Evolutionary conservation across 1,139 yeast genomes (phyloP).

Genomic region (Pichia sp.): DNA sequence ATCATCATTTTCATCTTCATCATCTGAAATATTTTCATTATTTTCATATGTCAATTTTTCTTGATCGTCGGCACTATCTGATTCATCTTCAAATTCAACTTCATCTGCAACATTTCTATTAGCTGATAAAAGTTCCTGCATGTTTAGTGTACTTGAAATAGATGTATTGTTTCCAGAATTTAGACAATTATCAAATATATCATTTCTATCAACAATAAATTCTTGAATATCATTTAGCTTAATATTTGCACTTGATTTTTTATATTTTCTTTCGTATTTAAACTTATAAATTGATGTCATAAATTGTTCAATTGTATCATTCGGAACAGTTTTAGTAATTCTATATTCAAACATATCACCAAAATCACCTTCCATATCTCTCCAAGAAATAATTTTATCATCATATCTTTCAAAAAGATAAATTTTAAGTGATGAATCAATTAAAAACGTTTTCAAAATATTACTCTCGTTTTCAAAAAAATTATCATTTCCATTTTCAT

Average conservation of each 20-base stretch:
- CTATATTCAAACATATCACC: conserved; percentile 84
- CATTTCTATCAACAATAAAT: conserved; percentile 39
- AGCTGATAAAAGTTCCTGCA: conserved; percentile 3
- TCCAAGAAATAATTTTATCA: conserved; percentile 64
- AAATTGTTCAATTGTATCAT: conserved; percentile 57
- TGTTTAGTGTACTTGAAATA: conserved; percentile 5
- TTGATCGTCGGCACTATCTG: conserved; percentile 16
- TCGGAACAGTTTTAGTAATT: conserved; percentile 56
- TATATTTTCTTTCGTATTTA: conserved; percentile 71
- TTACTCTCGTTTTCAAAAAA: conserved; percentile 37
- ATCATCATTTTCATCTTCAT: conserved; percentile 23
- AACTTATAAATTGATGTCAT: conserved; percentile 59
- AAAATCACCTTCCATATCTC: conserved; percentile 74
- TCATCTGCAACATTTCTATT: conserved; percentile 5
- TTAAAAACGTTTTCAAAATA: conserved; percentile 58
- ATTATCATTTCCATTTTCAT: conserved; percentile 50
- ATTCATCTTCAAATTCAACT: conserved; percentile 14
- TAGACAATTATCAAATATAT: conserved; percentile 18
- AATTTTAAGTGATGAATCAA: conserved; percentile 55
- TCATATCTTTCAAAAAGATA: conserved; percentile 38
- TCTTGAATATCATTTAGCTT: conserved; percentile 47
- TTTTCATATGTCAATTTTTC: conserved; percentile 12
- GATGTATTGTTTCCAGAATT: conserved; percentile 7
- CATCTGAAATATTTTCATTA: conserved; percentile 23
- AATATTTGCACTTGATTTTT: conserved; percentile 44